Evolutionary conservation across 2,329 filamentous ascomycete species (phyloP).

Genomic region (Alternaria panax): DNA sequence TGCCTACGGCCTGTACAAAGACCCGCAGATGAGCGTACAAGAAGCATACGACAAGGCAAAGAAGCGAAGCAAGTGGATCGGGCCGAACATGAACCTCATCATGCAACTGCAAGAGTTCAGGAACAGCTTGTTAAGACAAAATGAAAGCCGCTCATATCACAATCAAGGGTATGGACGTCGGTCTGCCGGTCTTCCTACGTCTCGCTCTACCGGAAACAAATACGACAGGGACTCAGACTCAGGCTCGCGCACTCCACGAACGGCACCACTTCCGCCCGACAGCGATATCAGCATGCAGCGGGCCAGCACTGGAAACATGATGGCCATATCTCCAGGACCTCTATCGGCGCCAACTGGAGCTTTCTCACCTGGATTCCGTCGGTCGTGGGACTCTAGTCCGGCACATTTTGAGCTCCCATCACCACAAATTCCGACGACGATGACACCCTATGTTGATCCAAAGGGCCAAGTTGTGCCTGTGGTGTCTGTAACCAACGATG

Average conservation of each 20-base stretch:
- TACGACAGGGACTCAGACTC: conserved; percentile 42
- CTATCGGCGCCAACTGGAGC: conserved; percentile 49
- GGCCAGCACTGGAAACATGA: conserved; percentile 53
- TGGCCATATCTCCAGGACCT: conserved; percentile 53
- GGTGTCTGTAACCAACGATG: conserved; percentile 42
- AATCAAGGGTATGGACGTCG: conserved; percentile 45
- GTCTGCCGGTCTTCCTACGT: conserved; percentile 41
- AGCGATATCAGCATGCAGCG: conserved; percentile 58
- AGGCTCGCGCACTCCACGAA: conserved; percentile 47
- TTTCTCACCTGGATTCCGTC: conserved; percentile 48
- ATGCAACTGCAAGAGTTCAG: conserved; percentile 85
- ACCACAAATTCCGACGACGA: conserved; percentile 36
- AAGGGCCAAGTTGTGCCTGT: conserved; percentile 49
- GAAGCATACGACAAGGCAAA: conserved; percentile 85
- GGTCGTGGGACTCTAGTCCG: conserved; percentile 52
- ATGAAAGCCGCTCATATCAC: conserved; percentile 41
- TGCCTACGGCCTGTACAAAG: conserved; percentile 82
- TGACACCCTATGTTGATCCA: conserved; percentile 47
- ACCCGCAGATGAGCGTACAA: conserved; percentile 78
- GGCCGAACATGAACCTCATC: conserved; percentile 90
- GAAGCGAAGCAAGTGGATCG: conserved; percentile 84
- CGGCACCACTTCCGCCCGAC: conserved; percentile 52
- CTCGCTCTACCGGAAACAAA: conserved; percentile 34
- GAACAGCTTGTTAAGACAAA: conserved; percentile 55
- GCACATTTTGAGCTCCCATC: conserved; percentile 44